Percentiles rank a stretch among this genome's conserved stretches.
Conservation (phyloP, 2,329 filamentous ascomycete species). For the Macrophomina tecta region DNA sequence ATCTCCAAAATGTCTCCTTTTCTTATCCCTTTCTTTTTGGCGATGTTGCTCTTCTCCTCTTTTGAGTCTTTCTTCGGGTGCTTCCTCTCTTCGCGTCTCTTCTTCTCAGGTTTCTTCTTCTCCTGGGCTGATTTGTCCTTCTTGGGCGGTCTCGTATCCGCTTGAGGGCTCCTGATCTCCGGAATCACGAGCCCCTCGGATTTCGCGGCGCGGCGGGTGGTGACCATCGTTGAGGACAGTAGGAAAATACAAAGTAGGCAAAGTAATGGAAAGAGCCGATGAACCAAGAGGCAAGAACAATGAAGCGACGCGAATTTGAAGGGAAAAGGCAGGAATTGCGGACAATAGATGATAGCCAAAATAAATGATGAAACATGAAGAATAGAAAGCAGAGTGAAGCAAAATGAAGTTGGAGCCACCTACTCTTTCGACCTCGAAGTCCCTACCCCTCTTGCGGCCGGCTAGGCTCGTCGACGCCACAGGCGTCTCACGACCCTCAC, state of each 20-base stretch:
- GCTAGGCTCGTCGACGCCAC: slow-evolving; percentile 65
- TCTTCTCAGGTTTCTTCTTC: slow-evolving; percentile 33
- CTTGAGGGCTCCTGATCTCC: background rate
- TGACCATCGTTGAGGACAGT: background rate
- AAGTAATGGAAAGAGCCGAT: background rate
- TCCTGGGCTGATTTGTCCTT: background rate
- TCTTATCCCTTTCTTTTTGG: background rate
- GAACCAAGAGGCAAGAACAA: background rate
- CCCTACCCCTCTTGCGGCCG: slow-evolving; percentile 75
- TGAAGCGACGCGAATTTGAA: background rate
- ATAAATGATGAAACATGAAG: background rate
- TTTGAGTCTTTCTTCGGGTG: slow-evolving; percentile 37
- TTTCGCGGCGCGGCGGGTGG: background rate
- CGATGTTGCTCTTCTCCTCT: slow-evolving; percentile 48
- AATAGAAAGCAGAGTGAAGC: slow-evolving; percentile 13
- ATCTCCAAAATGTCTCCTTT: slow-evolving; percentile 37
- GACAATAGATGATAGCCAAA: background rate
- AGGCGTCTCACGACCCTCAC: slow-evolving; percentile 75
- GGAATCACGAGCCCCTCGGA: background rate
- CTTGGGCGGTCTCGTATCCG: background rate
- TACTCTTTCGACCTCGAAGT: slow-evolving; percentile 84
- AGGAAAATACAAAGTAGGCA: background rate
- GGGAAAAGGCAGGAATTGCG: background rate
- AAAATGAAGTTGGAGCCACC: slow-evolving; percentile 33
- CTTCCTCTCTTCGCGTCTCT: slow-evolving; percentile 30